phyloP scores from a whole-genome alignment of 805 yeast genomes.

The Yamadazyma sp. region DNA sequence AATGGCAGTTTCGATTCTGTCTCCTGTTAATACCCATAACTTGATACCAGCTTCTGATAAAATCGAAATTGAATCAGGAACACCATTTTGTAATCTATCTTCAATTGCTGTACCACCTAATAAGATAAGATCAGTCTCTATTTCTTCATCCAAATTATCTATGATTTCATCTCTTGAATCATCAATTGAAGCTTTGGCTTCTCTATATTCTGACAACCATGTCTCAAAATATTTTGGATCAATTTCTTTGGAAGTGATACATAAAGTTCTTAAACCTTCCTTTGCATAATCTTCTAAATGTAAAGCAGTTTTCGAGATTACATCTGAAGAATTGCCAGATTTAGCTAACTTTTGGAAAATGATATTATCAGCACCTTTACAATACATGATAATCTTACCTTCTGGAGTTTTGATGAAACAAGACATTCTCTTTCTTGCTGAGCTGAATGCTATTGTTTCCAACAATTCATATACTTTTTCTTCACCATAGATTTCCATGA shows the following conservation, averaged over 20 bases:
- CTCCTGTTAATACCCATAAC: conserved; percentile 83
- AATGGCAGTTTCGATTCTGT: conserved; percentile 79
- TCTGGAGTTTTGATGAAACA: conserved; percentile 50
- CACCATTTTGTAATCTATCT: conserved; percentile 75
- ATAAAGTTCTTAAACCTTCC: conserved; percentile 76
- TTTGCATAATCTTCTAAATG: conserved; percentile 68
- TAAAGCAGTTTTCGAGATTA: conserved; percentile 55
- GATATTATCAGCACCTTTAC: conserved; percentile 78
- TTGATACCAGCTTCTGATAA: conserved; percentile 73
- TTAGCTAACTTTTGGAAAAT: conserved; percentile 46
- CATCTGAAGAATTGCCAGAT: conserved; percentile 32
- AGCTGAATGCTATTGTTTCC: conserved; percentile 60
- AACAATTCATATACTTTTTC: conserved; percentile 46
- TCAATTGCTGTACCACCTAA: conserved; percentile 83
- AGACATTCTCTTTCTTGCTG: conserved; percentile 79
- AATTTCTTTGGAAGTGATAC: conserved; percentile 59
- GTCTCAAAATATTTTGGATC: conserved; percentile 41
- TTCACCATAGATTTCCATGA: conserved; percentile 45
- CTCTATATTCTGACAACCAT: conserved; percentile 56
- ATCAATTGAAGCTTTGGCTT: conserved; percentile 55
- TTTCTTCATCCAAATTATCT: conserved; percentile 52
- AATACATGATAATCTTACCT: conserved; percentile 43
- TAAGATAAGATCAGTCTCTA: conserved; percentile 55
- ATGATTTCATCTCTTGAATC: conserved; percentile 56
- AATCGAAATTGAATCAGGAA: conserved; percentile 67